Percentiles rank a stretch among this genome's conserved stretches.
Evolutionary conservation across 768 basidiomycete species (phyloP).

Genomic region (Kwoniella mangroviensis): DNA sequence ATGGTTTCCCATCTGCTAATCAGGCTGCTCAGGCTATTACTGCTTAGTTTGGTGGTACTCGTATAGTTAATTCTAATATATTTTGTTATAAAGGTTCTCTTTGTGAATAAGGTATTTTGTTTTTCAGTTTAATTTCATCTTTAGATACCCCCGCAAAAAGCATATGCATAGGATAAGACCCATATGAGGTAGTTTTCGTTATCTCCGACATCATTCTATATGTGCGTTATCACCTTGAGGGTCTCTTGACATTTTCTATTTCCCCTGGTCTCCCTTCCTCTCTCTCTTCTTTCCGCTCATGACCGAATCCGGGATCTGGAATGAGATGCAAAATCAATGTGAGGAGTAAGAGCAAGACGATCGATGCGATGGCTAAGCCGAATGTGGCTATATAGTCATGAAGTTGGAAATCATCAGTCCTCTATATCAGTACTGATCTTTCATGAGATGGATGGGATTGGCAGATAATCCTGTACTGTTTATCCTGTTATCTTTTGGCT

Average conservation of each 20-base stretch:
- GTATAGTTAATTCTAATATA: conserved; percentile 5
- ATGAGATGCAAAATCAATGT: conserved; percentile 23
- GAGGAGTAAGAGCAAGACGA: conserved; percentile 22
- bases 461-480: no score
- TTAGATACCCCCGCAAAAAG: not conserved
- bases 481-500: no score
- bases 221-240: no score
- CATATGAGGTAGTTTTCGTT: no score
- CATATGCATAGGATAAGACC: conserved; percentile 18
- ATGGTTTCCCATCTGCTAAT: conserved; percentile 51
- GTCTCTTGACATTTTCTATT: no score
- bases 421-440: no score
- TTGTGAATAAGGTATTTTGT: not conserved
- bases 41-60: conserved; percentile 2
- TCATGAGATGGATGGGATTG: no score
- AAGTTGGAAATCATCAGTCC: no score
- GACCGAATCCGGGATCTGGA: conserved; percentile 29
- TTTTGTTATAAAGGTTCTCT: not conserved
- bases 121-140: not conserved
- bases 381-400: conserved; percentile 13
- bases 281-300: not conserved
- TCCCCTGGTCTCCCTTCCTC: not conserved
- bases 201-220: no score
- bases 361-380: conserved; percentile 17
- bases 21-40: conserved; percentile 21